Evolutionary conservation across 441 rosid genomes (phyloP).

Genomic region (Croton laevigatus): DNA sequence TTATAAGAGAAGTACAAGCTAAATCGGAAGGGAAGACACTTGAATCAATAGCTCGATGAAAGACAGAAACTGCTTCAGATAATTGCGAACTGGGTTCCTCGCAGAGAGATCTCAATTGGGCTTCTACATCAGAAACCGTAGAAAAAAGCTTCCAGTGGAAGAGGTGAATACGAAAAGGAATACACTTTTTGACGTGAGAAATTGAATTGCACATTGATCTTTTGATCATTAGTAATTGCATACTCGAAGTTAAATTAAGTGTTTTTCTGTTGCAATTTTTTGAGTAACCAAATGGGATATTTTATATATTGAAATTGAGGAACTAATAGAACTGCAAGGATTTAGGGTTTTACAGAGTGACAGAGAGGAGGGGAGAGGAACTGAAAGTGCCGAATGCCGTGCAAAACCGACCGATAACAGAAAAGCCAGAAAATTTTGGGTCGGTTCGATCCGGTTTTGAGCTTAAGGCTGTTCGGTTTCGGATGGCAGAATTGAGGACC

Average conservation of each 20-base stretch:
- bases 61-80: conserved; percentile 41
- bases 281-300: too few relatives aligned
- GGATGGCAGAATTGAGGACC: too few relatives aligned
- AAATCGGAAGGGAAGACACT: conserved; percentile 26
- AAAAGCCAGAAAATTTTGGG: too few relatives aligned
- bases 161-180: neutral
- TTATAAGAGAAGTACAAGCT: conserved; percentile 45
- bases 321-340: too few relatives aligned
- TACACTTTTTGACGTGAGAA: neutral
- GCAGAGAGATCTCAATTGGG: conserved; percentile 34
- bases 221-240: neutral
- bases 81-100: conserved; percentile 34
- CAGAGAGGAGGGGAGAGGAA: too few relatives aligned
- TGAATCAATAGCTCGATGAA: conserved; percentile 39
- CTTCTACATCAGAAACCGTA: conserved; percentile 28
- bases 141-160: conserved; percentile 16
- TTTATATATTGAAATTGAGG: too few relatives aligned
- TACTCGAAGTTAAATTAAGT: neutral
- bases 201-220: neutral
- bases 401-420: too few relatives aligned
- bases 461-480: too few relatives aligned
- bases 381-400: too few relatives aligned
- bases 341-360: too few relatives aligned
- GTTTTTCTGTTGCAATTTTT: too few relatives aligned
- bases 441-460: too few relatives aligned